These are phyloP conservation scores for Pleomassaria siparia DNA, from an alignment of 2,329 filamentous ascomycete species.

Conservation along the genomic window DNA sequence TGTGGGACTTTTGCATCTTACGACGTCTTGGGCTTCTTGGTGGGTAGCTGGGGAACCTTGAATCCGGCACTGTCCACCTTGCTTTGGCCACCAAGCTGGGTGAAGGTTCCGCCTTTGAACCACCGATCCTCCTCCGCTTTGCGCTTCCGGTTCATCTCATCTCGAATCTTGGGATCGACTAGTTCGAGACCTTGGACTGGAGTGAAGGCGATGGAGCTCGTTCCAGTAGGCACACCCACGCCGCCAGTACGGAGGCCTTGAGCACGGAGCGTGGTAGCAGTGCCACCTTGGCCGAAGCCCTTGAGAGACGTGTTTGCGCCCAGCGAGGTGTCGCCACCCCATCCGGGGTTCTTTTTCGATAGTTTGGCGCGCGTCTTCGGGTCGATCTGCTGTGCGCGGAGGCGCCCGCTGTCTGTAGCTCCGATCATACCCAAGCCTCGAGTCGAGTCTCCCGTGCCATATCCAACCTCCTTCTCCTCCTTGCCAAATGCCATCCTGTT, in stretches of 20 bases:
- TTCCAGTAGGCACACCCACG: conserved; percentile 72
- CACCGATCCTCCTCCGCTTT: conserved; percentile 94
- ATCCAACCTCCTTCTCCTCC: conserved; percentile 91
- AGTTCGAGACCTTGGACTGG: conserved; percentile 93
- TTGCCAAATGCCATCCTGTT: conserved; percentile 96
- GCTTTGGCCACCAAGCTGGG: conserved; percentile 68
- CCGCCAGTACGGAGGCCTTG: conserved; percentile 80
- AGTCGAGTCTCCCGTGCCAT: conserved; percentile 81
- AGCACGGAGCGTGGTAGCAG: conserved; percentile 69
- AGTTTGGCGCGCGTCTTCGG: conserved; percentile 91
- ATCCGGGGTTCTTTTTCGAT: conserved; percentile 92
- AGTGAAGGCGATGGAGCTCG: conserved; percentile 87
- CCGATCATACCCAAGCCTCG: conserved; percentile 96
- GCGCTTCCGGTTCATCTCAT: conserved; percentile 83
- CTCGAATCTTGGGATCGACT: conserved; percentile 87
- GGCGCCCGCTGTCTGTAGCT: conserved; percentile 80
- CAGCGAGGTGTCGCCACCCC: conserved; percentile 70
- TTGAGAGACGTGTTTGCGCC: conserved; percentile 67
- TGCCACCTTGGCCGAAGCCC: conserved; percentile 70
- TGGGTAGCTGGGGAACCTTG: conserved; percentile 77
- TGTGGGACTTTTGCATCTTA: no score
- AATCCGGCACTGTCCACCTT: conserved; percentile 67
- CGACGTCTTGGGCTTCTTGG: conserved; percentile 65
- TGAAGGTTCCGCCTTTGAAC: conserved; percentile 98
- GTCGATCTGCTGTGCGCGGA: conserved; percentile 86